These are phyloP conservation scores for Protomyces gravidus DNA, from an alignment of 1,139 yeast species.

Conservation along the genomic window DNA sequence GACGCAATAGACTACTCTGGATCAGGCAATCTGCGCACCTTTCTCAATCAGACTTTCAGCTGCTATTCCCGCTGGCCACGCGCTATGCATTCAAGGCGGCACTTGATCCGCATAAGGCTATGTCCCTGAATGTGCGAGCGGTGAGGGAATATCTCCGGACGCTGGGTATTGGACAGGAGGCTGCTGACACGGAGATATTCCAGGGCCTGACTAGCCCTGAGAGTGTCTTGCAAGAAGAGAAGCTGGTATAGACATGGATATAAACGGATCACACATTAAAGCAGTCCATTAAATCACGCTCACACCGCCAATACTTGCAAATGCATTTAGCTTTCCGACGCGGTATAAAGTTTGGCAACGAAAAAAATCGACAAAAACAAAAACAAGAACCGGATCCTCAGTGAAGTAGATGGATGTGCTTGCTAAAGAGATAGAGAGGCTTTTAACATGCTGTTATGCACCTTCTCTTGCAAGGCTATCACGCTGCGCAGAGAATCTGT, in stretches of 20 bases:
- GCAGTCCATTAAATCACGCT: no score
- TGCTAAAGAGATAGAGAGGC: neutral
- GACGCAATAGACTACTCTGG: slow-evolving; percentile 25
- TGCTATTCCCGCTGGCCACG: slow-evolving; percentile 34
- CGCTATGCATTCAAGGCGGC: slow-evolving; percentile 29
- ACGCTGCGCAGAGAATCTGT: neutral
- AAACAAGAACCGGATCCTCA: no score
- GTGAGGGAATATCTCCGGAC: slow-evolving; percentile 31
- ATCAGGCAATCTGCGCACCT: slow-evolving; percentile 39
- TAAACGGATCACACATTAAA: neutral
- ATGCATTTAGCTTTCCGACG: neutral
- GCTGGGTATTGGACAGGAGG: slow-evolving; percentile 8
- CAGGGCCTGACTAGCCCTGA: neutral
- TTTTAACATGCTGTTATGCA: neutral
- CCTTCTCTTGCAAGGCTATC: slow-evolving; percentile 1
- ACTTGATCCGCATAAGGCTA: slow-evolving; percentile 20
- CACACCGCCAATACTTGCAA: no score
- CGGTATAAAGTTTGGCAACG: neutral
- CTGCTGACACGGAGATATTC: slow-evolving; percentile 7
- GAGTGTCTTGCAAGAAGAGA: neutral
- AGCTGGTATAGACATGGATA: neutral
- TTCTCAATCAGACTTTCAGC: slow-evolving; percentile 34
- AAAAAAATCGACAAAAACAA: neutral
- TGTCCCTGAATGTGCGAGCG: slow-evolving; percentile 33
- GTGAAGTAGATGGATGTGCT: no score